Evolutionary conservation across 1,284 basidiomycete species (phyloP), one percentile per base, ranked within the genome.

Genomic region (Phellinidium pouzarii): DNA sequence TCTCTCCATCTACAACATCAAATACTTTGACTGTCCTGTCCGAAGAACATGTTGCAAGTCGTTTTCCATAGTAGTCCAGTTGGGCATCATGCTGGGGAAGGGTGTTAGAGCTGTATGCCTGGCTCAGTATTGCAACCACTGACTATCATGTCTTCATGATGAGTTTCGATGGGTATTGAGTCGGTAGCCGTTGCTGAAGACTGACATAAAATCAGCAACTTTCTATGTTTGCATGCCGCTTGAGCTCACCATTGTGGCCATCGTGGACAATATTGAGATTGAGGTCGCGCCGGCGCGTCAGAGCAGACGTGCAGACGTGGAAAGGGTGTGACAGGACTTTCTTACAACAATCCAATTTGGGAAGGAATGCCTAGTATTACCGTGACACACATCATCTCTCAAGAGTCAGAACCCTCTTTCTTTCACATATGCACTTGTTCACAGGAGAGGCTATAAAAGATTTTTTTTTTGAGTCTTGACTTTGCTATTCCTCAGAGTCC

Each of bases 11-110:
- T 48, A 94, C 82, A 23, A 98, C 87, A 62, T 97, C 93, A 66
- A 99, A 99, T 6, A 98, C 87, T 64, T 93, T 91, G 60, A 99
- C 88, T 0, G 92, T 96, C 54, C 93, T 80, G 73, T 99, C 96
- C 0, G 92, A 95, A 0, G 93, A 97, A 67, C 94, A 97, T 1
- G 95, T 99, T 3, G 95, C 95, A 2, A 99, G 82, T 44, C 94
- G 80, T 70, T 94, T 95, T 49, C 94, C 94, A 64, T 97, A 97
- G 74, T 95, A 98, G 70, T 99, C 95, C 44, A 99, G 76, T 67
- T 98, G 95, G 22, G 95, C 94, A 68, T 99, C 95, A 69, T 99
- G 95, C 91, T 95, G 9, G 17, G 22, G 12, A 23, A 25, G 29
- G 19, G 29, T n/a, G 51, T 46, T 29, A 29, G n/a, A 20, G 37